These are phyloP conservation scores for Leccinum ochraceum DNA, from an alignment of 768 basidiomycete species.

Conservation along the genomic window DNA sequence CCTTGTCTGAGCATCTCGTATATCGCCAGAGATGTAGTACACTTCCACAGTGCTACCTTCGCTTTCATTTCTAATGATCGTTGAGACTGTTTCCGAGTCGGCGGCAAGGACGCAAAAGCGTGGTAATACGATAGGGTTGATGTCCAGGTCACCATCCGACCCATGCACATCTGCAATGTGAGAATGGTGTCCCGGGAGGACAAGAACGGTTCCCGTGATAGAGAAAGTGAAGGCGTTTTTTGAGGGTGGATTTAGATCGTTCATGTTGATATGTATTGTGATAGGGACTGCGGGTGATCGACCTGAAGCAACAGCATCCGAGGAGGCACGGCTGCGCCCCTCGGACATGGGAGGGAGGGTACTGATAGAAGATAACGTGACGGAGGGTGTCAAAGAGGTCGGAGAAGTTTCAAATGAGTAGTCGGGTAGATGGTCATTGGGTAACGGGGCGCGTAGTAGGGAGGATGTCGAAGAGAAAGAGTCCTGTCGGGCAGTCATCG, in stretches of 20 bases:
- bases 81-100: constrained; percentile 59
- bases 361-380: constrained; percentile 40
- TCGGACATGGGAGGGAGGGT: constrained; percentile 36
- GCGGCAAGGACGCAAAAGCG: constrained; percentile 69
- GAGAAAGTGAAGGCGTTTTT: constrained; percentile 68
- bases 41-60: constrained; percentile 58
- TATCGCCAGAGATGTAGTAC: constrained; percentile 56
- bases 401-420: constrained; percentile 74
- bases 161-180: constrained; percentile 25
- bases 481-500: constrained; percentile 36
- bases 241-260: constrained; percentile 65
- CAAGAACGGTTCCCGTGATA: constrained; percentile 63
- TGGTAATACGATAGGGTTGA: constrained; percentile 61
- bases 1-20: constrained; percentile 59
- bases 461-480: constrained; percentile 57
- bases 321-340: constrained; percentile 41
- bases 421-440: constrained; percentile 60
- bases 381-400: constrained; percentile 50
- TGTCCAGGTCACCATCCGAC: constrained; percentile 35
- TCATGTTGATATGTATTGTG: constrained; percentile 79
- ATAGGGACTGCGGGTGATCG: constrained; percentile 60
- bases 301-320: constrained; percentile 26
- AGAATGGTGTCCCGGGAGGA: constrained; percentile 46
- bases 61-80: constrained; percentile 60
- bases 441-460: constrained; percentile 74